A percentile compares a stretch with the other conserved stretches of the same genome.
Conservation (phyloP, 805 yeast genomes). For the Cyberlindnera xishuangbannaensis region DNA sequence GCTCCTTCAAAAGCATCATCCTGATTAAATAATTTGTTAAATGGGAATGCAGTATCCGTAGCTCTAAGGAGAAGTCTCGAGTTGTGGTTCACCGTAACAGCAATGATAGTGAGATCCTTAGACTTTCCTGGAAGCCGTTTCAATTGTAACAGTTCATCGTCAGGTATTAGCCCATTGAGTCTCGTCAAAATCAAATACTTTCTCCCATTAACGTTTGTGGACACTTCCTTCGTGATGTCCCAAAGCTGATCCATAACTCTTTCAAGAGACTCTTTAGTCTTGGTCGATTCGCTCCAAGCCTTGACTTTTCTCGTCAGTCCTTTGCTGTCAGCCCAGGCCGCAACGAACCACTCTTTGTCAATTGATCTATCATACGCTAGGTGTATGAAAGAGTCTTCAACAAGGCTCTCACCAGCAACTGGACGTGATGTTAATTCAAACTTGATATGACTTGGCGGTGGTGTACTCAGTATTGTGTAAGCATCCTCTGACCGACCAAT, state of each 20-base stretch:
- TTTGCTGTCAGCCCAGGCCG: conserved; percentile 84
- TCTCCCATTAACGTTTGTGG: conserved; percentile 31
- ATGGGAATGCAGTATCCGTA: conserved; percentile 28
- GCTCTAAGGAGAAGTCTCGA: conserved; percentile 40
- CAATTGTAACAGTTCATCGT: conserved; percentile 79
- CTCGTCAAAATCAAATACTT: conserved; percentile 64
- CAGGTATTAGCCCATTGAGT: conserved; percentile 68
- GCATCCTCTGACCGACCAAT: conserved; percentile 36
- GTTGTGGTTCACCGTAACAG: conserved; percentile 58
- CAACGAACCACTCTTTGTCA: conserved; percentile 80
- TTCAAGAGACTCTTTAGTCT: conserved; percentile 36
- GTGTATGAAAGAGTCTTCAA: conserved; percentile 77
- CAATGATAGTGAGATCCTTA: conserved; percentile 55
- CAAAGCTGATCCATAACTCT: conserved; percentile 63
- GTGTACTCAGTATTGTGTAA: conserved; percentile 35
- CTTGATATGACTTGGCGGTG: conserved; percentile 36
- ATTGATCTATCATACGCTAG: conserved; percentile 78
- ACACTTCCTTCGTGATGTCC: conserved; percentile 46
- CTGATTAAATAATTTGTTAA: conserved; percentile 29
- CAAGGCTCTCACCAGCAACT: conserved; percentile 31
- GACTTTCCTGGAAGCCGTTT: conserved; percentile 58
- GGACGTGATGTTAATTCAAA: conserved; percentile 38
- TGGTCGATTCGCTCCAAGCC: conserved; percentile 51
- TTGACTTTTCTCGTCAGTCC: conserved; percentile 59
- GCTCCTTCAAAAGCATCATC: conserved; percentile 14